These are phyloP conservation scores for Saposhnikovia divaricata DNA, from an alignment of 129 eudicot species.

Conservation along the genomic window DNA sequence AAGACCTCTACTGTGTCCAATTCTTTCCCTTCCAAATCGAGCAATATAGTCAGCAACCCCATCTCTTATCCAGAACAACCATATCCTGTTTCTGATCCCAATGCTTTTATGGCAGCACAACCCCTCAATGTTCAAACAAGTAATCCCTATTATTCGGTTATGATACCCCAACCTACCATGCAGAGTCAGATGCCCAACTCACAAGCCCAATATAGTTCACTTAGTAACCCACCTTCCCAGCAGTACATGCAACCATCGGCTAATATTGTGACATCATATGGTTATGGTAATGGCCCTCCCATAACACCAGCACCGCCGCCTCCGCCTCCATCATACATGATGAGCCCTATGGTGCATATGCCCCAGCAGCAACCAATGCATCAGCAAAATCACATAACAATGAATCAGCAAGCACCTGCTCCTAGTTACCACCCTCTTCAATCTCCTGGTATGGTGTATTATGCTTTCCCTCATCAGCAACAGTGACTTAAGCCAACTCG, in stretches of 20 bases:
- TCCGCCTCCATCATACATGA: slow-evolving; percentile 60
- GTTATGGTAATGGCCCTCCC: slow-evolving; percentile 41
- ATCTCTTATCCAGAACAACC: slow-evolving; percentile 32
- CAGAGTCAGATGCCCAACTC: slow-evolving; percentile 32
- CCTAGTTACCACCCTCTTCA: slow-evolving; percentile 53
- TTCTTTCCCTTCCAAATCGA: slow-evolving; percentile 18
- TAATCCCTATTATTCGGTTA: slow-evolving; percentile 43
- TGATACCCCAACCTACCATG: slow-evolving; percentile 34
- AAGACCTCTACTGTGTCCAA: slow-evolving; percentile 31
- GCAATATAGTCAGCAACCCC: slow-evolving; percentile 22
- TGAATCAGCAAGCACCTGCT: slow-evolving; percentile 41
- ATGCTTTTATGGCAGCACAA: slow-evolving; percentile 6
- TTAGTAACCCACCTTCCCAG: slow-evolving; percentile 39
- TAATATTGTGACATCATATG: slow-evolving; percentile 38
- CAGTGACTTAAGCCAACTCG: neutral
- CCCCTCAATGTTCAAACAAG: slow-evolving; percentile 23
- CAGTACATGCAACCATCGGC: slow-evolving; percentile 57
- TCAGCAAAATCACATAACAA: slow-evolving; percentile 22
- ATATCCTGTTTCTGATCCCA: slow-evolving; percentile 33
- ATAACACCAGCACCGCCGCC: slow-evolving; percentile 45
- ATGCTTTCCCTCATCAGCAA: slow-evolving; percentile 56
- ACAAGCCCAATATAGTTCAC: slow-evolving; percentile 50
- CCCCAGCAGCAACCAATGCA: slow-evolving; percentile 27
- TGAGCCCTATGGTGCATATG: slow-evolving; percentile 59
- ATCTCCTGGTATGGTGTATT: slow-evolving; percentile 67